Evolutionary conservation across 2,329 filamentous ascomycete genomes (phyloP).

Genomic region (Amylocarpus encephaloides): DNA sequence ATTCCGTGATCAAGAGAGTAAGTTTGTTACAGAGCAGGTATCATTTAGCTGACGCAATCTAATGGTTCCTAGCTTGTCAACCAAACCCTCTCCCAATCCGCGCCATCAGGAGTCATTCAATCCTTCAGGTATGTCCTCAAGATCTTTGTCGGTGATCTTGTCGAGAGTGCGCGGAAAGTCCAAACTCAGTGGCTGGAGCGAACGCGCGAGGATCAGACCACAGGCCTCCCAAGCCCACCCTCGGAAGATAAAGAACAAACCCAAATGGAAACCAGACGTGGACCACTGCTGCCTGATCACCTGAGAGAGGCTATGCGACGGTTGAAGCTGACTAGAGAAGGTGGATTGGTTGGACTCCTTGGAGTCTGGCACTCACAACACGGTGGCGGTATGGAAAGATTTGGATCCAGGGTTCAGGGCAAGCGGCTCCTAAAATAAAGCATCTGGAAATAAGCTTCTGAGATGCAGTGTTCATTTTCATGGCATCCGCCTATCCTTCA

Average conservation of each 20-base stretch:
- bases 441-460: not conserved
- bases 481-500: not conserved
- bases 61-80: slow-evolving; percentile 56
- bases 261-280: slow-evolving; percentile 36
- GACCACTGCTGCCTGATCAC: slow-evolving; percentile 67
- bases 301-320: slow-evolving; percentile 65
- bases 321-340: slow-evolving; percentile 57
- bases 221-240: slow-evolving; percentile 42
- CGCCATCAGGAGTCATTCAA: slow-evolving; percentile 65
- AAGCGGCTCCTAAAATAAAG: slow-evolving; percentile 29
- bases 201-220: slow-evolving; percentile 48
- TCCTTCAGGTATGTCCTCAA: slow-evolving; percentile 73
- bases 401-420: slow-evolving; percentile 32
- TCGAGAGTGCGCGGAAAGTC: slow-evolving; percentile 63
- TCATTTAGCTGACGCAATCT: not conserved
- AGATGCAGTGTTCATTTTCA: too few species aligned
- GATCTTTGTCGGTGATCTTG: slow-evolving; percentile 68
- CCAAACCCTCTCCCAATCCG: slow-evolving; percentile 73
- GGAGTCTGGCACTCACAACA: slow-evolving; percentile 57
- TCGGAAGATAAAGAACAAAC: slow-evolving; percentile 28
- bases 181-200: slow-evolving; percentile 65
- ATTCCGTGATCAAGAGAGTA: slow-evolving; percentile 63
- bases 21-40: slow-evolving; percentile 22
- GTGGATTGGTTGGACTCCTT: slow-evolving; percentile 51
- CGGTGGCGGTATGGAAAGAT: slow-evolving; percentile 52